Evolutionary conservation across 345 rosid genomes (phyloP), one percentile per base, ranked within the genome.

Genomic region (Crucihimalaya himalaica): DNA sequence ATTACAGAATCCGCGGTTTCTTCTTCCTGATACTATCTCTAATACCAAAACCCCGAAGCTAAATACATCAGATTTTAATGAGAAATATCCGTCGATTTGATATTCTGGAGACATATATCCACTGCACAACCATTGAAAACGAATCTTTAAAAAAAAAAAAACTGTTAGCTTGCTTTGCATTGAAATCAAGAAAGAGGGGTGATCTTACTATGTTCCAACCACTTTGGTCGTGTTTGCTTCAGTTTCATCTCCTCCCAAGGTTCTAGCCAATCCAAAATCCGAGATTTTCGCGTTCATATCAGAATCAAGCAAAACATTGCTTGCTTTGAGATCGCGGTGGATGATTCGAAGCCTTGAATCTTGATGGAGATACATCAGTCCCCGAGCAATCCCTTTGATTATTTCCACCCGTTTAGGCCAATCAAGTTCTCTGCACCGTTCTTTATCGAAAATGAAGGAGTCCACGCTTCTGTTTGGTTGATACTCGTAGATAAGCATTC

Each of bases 401-500:
- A 79, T 79, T 6, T 79, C 78, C 11, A 47, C 7, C 0, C 82
- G 51, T 63, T 65, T 69, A 62, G 61, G 45, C 82, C 82, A 79
- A 42, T 79, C 69, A 48, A 54, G 76, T 32, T 37, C 76, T 71
- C 37, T 63, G 77, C 28, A 23, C 16, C 0, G 72, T 15, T 76
- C 74, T 43, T 76, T 76, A 53, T 52, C 58, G 5, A 72, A 78
- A 35, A 78, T 55, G 52, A 78, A 66, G 45, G 10, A 70, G 1
- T 85, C 86, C 27, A 85, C 70, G 81, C 86, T 87, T 79, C 39
- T 77, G 14, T 87, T 84, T 0, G 80, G 61, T 64, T 83, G 75
- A 59, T 76, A 80, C 39, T 88, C 90, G 31, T 88, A 88, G 12
- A 88, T 67, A 14, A 88, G 76, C 45, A 88, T 81, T 62, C 78